A percentile compares a stretch with the other conserved stretches of the same genome.
Evolutionary conservation across 371 early-diverging fungal species (phyloP).

Genomic region (Circinella minor): DNA sequence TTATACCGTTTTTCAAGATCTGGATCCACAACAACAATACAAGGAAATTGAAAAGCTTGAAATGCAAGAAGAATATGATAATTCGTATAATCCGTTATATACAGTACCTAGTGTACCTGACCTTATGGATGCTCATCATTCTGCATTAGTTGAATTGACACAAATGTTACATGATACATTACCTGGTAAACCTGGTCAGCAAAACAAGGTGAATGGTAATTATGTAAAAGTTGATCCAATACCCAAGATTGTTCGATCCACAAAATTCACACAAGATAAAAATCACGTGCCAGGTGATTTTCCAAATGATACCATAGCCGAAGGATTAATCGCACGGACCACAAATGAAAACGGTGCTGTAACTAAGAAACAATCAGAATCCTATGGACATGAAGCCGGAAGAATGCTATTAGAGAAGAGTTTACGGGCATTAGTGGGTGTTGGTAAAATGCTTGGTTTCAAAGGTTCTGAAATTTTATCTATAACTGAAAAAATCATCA

Average conservation of each 20-base stretch:
- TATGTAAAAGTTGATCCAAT: conserved; percentile 27
- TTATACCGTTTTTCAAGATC: conserved; percentile 15
- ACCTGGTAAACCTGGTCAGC: conserved; percentile 25
- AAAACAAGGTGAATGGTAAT: not conserved
- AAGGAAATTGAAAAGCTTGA: conserved; percentile 34
- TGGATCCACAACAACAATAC: conserved; percentile 15
- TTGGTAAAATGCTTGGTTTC: conserved; percentile 41
- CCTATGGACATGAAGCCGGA: conserved; percentile 31
- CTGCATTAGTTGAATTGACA: conserved; percentile 47
- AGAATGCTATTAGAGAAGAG: conserved; percentile 42
- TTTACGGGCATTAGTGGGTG: conserved; percentile 41
- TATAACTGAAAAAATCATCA: conserved; percentile 41
- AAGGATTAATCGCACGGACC: conserved; percentile 15
- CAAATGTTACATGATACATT: conserved; percentile 42
- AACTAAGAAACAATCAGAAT: not conserved
- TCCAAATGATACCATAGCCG: conserved; percentile 19
- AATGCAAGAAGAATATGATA: conserved; percentile 54
- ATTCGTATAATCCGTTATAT: conserved; percentile 51
- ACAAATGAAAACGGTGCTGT: conserved; percentile 3
- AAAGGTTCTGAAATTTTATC: conserved; percentile 38
- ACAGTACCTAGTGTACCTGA: conserved; percentile 59
- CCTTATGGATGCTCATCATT: conserved; percentile 48
- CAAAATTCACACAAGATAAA: not conserved
- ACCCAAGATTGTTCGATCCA: conserved; percentile 33
- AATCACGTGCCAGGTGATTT: conserved; percentile 41